Evolutionary conservation across 768 basidiomycete genomes (phyloP).

Genomic region (Wakefieldia striispora): DNA sequence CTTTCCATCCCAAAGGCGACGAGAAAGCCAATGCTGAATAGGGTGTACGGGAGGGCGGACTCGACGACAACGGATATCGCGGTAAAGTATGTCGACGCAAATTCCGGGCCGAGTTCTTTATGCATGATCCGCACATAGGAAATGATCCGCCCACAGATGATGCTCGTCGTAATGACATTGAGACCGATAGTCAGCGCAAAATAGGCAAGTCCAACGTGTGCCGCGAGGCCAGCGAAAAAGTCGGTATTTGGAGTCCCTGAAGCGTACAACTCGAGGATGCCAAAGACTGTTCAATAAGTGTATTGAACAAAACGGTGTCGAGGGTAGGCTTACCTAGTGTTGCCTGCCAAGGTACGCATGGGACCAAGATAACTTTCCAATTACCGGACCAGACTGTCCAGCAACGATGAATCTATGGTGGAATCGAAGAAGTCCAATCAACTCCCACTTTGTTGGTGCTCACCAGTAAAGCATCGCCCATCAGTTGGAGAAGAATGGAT

Average conservation of each 20-base stretch:
- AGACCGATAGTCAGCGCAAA: conserved; percentile 8
- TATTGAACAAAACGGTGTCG: no score
- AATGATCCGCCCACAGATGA: conserved; percentile 15
- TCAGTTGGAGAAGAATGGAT: conserved; percentile 26
- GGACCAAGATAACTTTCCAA: conserved; percentile 7
- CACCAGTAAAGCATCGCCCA: conserved; percentile 35
- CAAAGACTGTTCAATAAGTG: not conserved
- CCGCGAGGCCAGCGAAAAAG: conserved; percentile 10
- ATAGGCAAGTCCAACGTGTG: conserved; percentile 12
- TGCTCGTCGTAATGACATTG: conserved; percentile 6
- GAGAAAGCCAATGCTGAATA: conserved; percentile 12
- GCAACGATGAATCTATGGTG: conserved; percentile 34
- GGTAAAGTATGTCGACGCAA: conserved; percentile 6
- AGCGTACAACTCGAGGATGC: conserved; percentile 4
- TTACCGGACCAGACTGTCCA: conserved; percentile 30
- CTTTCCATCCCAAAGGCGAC: conserved; percentile 8
- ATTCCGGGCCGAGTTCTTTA: not conserved
- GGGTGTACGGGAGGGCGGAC: conserved; percentile 16
- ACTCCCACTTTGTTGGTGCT: not conserved
- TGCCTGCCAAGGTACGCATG: conserved; percentile 9
- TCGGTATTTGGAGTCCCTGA: conserved; percentile 3
- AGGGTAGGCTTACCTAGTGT: not conserved
- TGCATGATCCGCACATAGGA: conserved; percentile 3
- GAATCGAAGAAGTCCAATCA: not conserved
- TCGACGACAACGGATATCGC: conserved; percentile 6